Conservation (phyloP, 176 grass and related monocot species). For the Canna indica region DNA sequence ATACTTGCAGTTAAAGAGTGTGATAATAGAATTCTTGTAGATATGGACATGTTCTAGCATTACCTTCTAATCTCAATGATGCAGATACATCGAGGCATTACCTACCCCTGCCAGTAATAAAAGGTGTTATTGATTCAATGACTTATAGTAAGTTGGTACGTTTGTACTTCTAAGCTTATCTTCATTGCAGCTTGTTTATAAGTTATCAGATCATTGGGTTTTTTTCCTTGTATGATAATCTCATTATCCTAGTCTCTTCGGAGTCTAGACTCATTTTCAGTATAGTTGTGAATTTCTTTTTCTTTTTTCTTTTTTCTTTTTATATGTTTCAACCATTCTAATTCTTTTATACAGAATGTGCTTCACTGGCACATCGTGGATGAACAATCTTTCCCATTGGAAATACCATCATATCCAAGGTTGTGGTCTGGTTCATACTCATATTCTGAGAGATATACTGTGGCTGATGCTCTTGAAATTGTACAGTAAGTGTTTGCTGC, state of each 20-base stretch:
- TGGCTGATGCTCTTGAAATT: constrained; percentile 67
- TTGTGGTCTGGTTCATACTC: constrained; percentile 78
- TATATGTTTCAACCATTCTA: background rate
- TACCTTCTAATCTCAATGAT: constrained; percentile 16
- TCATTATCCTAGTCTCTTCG: constrained; percentile 4
- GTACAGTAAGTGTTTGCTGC: constrained; percentile 50
- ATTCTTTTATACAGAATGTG: constrained; percentile 46
- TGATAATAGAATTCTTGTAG: background rate
- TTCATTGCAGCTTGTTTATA: background rate
- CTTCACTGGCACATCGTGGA: constrained; percentile 97
- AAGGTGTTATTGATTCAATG: constrained; percentile 95
- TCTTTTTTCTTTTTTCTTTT: background rate
- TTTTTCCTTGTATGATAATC: background rate
- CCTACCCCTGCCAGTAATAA: constrained; percentile 62
- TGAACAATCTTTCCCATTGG: constrained; percentile 75
- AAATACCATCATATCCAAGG: constrained; percentile 90
- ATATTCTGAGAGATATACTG: constrained; percentile 87
- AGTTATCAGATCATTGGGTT: background rate
- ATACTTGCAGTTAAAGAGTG: too few species aligned
- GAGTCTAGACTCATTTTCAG: background rate
- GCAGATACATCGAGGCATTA: constrained; percentile 89
- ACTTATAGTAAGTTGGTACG: constrained; percentile 87
- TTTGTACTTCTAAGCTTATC: constrained; percentile 8
- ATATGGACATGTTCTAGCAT: background rate
- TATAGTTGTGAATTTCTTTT: background rate